Evolutionary conservation across 495 filamentous ascomycete genomes (phyloP).

Genomic region (Hypoxylon fragiforme): DNA sequence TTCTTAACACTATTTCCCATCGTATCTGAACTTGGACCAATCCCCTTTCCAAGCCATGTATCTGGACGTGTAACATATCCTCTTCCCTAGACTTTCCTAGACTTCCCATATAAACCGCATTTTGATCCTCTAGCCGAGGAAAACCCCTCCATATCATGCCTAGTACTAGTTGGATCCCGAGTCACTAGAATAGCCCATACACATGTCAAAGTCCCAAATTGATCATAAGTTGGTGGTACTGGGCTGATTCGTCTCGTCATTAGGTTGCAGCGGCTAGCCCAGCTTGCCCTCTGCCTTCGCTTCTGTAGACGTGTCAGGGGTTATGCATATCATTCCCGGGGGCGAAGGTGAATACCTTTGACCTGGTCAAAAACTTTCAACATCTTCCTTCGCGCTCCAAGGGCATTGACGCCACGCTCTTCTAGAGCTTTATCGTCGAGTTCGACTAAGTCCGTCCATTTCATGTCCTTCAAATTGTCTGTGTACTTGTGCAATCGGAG

Average conservation of each 20-base stretch:
- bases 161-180: not conserved
- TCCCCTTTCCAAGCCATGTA: conserved; percentile 9
- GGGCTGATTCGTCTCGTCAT: conserved; percentile 16
- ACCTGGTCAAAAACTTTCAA: conserved; percentile 98
- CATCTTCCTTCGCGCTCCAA: conserved; percentile 97
- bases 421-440: conserved; percentile 93
- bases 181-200: conserved; percentile 2
- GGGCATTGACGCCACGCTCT: conserved; percentile 89
- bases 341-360: conserved; percentile 55
- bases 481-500: conserved; percentile 98
- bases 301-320: conserved; percentile 42
- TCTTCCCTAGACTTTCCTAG: conserved; percentile 6
- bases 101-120: conserved; percentile 2
- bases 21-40: conserved; percentile 6
- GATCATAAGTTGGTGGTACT: conserved; percentile 2
- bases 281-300: conserved; percentile 71
- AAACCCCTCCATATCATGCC: not conserved
- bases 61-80: conserved; percentile 9
- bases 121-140: not conserved
- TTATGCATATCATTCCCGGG: not conserved
- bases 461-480: conserved; percentile 94
- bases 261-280: conserved; percentile 29
- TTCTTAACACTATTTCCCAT: too few relatives aligned
- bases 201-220: conserved; percentile 8
- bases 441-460: conserved; percentile 92